phyloP scores from a whole-genome alignment of 352 stramenopile genomes.

The Phytophthora pistaciae region DNA sequence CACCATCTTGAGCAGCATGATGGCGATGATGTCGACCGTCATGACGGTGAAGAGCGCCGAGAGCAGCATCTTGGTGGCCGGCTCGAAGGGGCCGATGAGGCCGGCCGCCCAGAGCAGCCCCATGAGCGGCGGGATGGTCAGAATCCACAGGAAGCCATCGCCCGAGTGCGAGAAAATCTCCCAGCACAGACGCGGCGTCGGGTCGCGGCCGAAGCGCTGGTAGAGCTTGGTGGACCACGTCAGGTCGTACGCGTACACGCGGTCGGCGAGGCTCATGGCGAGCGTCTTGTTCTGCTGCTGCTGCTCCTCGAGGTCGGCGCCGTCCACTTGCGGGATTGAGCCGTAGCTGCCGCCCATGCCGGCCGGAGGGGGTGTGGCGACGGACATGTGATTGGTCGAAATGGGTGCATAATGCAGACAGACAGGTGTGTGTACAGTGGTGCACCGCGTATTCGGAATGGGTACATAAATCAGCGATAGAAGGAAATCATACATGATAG shows the following conservation, averaged over 20 bases:
- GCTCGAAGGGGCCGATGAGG: conserved; percentile 40
- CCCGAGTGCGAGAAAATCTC: conserved; percentile 85
- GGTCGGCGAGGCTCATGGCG: conserved; percentile 64
- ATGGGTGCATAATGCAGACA: conserved; percentile 7
- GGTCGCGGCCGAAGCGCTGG: conserved; percentile 66
- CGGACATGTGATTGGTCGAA: conserved; percentile 35
- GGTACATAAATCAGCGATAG: no score
- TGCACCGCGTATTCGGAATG: no score
- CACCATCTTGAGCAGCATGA: conserved; percentile 80
- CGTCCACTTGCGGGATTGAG: conserved; percentile 40
- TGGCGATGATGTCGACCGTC: conserved; percentile 77
- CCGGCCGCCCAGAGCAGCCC: conserved; percentile 44
- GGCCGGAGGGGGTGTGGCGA: conserved; percentile 6
- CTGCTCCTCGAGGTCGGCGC: conserved; percentile 26
- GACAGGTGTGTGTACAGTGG: not conserved
- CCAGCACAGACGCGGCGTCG: conserved; percentile 60
- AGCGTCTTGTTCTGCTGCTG: conserved; percentile 2
- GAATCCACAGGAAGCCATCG: conserved; percentile 83
- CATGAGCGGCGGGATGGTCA: conserved; percentile 51
- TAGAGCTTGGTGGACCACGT: conserved; percentile 75
- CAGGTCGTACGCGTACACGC: conserved; percentile 80
- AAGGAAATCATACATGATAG: no score
- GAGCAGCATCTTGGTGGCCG: conserved; percentile 47
- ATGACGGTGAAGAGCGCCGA: conserved; percentile 50
- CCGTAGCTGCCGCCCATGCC: conserved; percentile 38